Base-by-base conservation (phyloP, 192 early-diverging fungal species). In the Rhizoclosmatium globosum region DNA sequence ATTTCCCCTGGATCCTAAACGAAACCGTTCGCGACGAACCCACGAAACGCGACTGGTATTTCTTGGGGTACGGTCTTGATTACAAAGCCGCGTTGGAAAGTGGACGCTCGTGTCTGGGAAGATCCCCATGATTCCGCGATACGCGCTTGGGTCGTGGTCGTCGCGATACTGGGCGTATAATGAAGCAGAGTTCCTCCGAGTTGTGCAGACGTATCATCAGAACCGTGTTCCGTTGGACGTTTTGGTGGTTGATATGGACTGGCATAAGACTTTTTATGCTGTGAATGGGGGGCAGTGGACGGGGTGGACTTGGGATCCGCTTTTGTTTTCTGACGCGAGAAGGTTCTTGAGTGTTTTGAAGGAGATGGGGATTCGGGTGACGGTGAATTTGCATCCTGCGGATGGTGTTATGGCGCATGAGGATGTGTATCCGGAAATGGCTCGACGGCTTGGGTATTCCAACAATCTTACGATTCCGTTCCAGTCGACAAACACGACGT, bases 111-210 rank as follows among this genome's bases (percentile, higher is more conserved):
- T 68, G 19, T 68, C 67, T 6, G 67, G 67, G 21, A 68, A 68
- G 43, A 68, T 68, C 44, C 67, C 67, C 31, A 23, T 68, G 4
- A 23, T 43, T n/a, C 67, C 67, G 21, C 21, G 43, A 68, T 68
- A 68, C 46, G 67, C 67, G 42, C 46, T 68, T 13, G 67, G 67
- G 67, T 68, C 67, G 39, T 68, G 67, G 67, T 68, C 67, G n/a
- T 42, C 31, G 9, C 38, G 67, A 44, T 68, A 68, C 46, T 68
- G 67, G 67, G 67, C 67, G 6, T 68, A 42, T 68, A 44, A 19
- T 9, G 67, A 68, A n/a, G 43, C 44, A 44, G 67, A 68, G 21
- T 68, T 68, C 21, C 13, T 68, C 11, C 19, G 43, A n/a, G 7
- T 68, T 41, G 67, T 21, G n/a, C 19, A 41, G 11, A 68, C 1